Evolutionary conservation across 208 protist genomes (phyloP), one percentile per base, ranked within the genome.

Genomic region (Crithidia brevicula): DNA sequence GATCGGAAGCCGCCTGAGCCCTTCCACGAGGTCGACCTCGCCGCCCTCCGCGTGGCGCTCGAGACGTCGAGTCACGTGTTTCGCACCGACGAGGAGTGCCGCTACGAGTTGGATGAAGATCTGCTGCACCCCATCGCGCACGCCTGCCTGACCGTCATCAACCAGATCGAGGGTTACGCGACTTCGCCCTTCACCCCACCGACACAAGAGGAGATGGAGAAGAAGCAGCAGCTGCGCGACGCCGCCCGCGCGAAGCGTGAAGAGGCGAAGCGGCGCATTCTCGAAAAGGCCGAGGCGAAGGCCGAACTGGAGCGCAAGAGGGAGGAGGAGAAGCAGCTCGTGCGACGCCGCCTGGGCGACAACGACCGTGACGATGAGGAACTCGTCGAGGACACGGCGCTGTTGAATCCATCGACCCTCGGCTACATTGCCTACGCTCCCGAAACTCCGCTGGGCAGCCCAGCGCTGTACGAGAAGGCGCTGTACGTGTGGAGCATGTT

Each of bases 71-170:
- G 71, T 22, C 62, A 83, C n/a, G 81, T 61, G 3, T 96, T 93
- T 65, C 74, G 74, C 59, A 81, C 79, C 28, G 91, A 96, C 52
- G 86, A 92, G 52, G 79, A 86, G 33, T 92, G 86, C 49, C 83
- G 85, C 20, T 81, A 85, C 51, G 84, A 94, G 73, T 71, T 96
- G 16, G 91, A 96, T 79, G 89, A 94, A 59, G 88, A 96, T 54
- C 67, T 96, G 18, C 51, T 96, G n/a, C 79, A 94, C 77, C 83
- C 84, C 51, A 89, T 96, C 60, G 88, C 88, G 18, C 85, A 96
- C 67, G 88, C 85, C 11, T 92, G 82, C 40, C 43, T 94, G 45
- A 82, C 68, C 2, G 74, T 87, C 30, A 67, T 94, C 34, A 96
- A 96, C 59, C 64, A 74, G 6, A 90, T 96, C 67, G 91, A 96